A percentile compares a stretch with the other conserved stretches of the same genome.
Conservation (phyloP, 1,284 basidiomycete species). For the Earliella scabrosa region DNA sequence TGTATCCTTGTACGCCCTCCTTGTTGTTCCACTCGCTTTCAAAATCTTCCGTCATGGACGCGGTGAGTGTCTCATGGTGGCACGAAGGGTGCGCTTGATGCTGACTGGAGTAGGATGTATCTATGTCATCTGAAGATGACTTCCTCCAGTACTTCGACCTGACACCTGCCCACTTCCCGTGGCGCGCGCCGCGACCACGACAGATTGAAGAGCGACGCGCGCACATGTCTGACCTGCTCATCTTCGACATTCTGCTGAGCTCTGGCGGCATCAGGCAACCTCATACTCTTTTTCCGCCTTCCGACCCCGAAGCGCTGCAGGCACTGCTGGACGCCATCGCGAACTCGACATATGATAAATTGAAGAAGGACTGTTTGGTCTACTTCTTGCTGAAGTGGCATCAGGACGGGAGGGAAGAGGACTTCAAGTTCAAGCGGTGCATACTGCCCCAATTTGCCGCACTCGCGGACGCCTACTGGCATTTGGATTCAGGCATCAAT, state of each 20-base stretch:
- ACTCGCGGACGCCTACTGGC: slow-evolving; percentile 81
- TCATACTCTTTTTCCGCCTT: slow-evolving; percentile 68
- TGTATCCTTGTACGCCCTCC: slow-evolving; percentile 1
- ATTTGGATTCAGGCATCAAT: slow-evolving; percentile 69
- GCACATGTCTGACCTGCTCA: slow-evolving; percentile 61
- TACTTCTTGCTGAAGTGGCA: slow-evolving; percentile 81
- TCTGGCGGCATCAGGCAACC: slow-evolving; percentile 64
- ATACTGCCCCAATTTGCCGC: slow-evolving; percentile 75
- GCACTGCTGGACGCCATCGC: slow-evolving; percentile 64
- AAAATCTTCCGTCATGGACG: slow-evolving; percentile 8
- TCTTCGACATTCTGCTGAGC: slow-evolving; percentile 74
- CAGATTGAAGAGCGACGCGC: slow-evolving; percentile 67
- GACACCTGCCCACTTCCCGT: slow-evolving; percentile 50
- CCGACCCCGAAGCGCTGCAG: slow-evolving; percentile 53
- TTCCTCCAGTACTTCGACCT: slow-evolving; percentile 49
- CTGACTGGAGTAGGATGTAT: slow-evolving; percentile 17
- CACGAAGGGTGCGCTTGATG: too few relatives aligned
- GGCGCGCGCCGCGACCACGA: slow-evolving; percentile 48
- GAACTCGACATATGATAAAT: slow-evolving; percentile 62
- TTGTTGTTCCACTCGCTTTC: neutral
- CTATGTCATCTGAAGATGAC: slow-evolving; percentile 13
- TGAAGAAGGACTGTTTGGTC: slow-evolving; percentile 78
- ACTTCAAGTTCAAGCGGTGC: slow-evolving; percentile 56
- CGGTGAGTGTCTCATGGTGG: slow-evolving; percentile 5
- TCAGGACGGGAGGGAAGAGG: slow-evolving; percentile 61